phyloP scores from a whole-genome alignment of 805 yeast genomes.

The Deakozyma indianensis region DNA sequence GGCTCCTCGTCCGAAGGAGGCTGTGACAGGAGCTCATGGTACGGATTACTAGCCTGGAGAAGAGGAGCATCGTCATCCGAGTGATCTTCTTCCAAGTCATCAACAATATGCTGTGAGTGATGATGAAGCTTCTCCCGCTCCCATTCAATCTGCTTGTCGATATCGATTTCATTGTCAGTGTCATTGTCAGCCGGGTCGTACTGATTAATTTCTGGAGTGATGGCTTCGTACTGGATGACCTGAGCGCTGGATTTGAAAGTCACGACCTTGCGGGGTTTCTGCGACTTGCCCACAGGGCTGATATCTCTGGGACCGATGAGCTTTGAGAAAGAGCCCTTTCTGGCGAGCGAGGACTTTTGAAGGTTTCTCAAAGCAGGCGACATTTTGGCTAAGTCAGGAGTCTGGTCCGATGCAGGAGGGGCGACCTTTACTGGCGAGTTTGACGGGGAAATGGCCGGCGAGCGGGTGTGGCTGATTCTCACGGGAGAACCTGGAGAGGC shows the following conservation, averaged over 20 bases:
- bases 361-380: not conserved
- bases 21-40: too few species aligned
- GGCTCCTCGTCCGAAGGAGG: too few species aligned
- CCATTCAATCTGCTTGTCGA: not conserved
- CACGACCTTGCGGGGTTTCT: slow-evolving; percentile 12
- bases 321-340: slow-evolving; percentile 7
- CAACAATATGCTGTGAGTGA: not conserved
- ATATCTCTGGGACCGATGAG: slow-evolving; percentile 10
- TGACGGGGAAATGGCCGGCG: not conserved
- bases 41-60: too few species aligned
- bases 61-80: too few species aligned
- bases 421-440: not conserved
- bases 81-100: not conserved
- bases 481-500: not conserved
- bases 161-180: not conserved
- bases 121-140: not conserved
- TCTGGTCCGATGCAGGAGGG: not conserved
- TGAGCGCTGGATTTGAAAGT: slow-evolving; percentile 11
- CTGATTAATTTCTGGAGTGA: slow-evolving; percentile 10
- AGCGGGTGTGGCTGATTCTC: not conserved
- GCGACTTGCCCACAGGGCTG: slow-evolving; percentile 1
- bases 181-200: not conserved
- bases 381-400: not conserved
- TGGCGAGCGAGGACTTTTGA: slow-evolving; percentile 8
- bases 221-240: slow-evolving; percentile 13